Conservation (phyloP, 208 protist species). For the Leishmania aethiopica region DNA sequence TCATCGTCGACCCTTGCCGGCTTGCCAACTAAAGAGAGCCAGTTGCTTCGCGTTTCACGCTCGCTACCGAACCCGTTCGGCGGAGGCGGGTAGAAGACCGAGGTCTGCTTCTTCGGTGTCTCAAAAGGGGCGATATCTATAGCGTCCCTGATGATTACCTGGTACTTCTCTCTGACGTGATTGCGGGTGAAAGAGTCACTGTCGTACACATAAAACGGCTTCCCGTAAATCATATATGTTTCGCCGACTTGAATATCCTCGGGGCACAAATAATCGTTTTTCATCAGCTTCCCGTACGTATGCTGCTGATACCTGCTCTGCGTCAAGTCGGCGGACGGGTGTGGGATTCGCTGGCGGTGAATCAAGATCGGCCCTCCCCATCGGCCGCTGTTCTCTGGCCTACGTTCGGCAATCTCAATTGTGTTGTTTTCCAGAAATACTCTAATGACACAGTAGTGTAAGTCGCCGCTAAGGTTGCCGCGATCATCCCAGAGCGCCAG, state of each 20-base stretch:
- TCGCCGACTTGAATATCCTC: slow-evolving; percentile 84
- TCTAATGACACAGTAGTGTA: slow-evolving; percentile 76
- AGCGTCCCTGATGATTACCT: slow-evolving; percentile 48
- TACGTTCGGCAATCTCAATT: slow-evolving; percentile 77
- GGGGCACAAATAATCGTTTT: slow-evolving; percentile 78
- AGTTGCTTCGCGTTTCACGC: slow-evolving; percentile 78
- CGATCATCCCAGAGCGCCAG: slow-evolving; percentile 91
- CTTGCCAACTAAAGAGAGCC: slow-evolving; percentile 79
- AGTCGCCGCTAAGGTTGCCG: slow-evolving; percentile 76
- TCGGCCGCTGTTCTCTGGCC: slow-evolving; percentile 75
- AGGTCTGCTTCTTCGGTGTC: slow-evolving; percentile 40
- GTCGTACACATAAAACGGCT: slow-evolving; percentile 88
- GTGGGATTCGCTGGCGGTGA: slow-evolving; percentile 77
- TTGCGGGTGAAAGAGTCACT: slow-evolving; percentile 71
- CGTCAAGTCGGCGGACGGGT: slow-evolving; percentile 34
- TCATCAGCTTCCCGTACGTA: slow-evolving; percentile 89
- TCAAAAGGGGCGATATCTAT: slow-evolving; percentile 72
- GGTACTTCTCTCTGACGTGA: slow-evolving; percentile 64
- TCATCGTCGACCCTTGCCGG: slow-evolving; percentile 65
- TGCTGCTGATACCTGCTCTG: slow-evolving; percentile 78
- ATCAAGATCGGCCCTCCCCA: slow-evolving; percentile 70
- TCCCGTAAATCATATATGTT: slow-evolving; percentile 84
- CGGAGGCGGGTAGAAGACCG: slow-evolving; percentile 85
- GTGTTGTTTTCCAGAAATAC: slow-evolving; percentile 81
- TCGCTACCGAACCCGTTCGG: slow-evolving; percentile 92